Evolutionary conservation across 192 early-diverging fungal species (phyloP).

Genomic region (Rhizoclosmatium globosum): DNA sequence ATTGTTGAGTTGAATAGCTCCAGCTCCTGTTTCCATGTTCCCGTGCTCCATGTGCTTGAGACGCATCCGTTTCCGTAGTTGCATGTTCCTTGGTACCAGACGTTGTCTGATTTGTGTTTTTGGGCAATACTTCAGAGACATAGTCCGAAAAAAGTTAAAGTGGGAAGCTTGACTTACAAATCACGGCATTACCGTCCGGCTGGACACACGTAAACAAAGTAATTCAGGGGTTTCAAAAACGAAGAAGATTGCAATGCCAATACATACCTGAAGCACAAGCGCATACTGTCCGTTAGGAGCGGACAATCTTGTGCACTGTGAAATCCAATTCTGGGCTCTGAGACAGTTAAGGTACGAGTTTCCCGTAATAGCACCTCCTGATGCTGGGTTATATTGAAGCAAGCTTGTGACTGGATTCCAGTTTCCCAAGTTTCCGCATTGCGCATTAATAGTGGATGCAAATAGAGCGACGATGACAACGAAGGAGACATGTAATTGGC

Average conservation of each 20-base stretch:
- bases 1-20: background rate
- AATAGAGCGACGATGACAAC: background rate
- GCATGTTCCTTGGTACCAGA: background rate
- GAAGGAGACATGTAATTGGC: too few relatives aligned
- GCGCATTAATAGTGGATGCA: background rate
- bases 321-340: background rate
- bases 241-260: background rate
- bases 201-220: background rate
- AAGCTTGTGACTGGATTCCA: background rate
- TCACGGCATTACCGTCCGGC: too few relatives aligned
- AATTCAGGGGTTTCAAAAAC: background rate
- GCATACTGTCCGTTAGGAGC: background rate
- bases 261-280: slow-evolving; percentile 2
- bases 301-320: background rate
- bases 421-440: background rate
- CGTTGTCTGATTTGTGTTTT: background rate
- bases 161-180: too few relatives aligned
- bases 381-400: background rate
- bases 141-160: background rate
- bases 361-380: background rate
- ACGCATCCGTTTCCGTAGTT: background rate
- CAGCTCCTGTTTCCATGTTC: background rate
- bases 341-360: background rate
- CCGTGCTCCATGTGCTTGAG: background rate
- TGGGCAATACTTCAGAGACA: background rate